phyloP scores from a whole-genome alignment of 2,329 filamentous ascomycete genomes.

The Fusarium coffeatum region DNA sequence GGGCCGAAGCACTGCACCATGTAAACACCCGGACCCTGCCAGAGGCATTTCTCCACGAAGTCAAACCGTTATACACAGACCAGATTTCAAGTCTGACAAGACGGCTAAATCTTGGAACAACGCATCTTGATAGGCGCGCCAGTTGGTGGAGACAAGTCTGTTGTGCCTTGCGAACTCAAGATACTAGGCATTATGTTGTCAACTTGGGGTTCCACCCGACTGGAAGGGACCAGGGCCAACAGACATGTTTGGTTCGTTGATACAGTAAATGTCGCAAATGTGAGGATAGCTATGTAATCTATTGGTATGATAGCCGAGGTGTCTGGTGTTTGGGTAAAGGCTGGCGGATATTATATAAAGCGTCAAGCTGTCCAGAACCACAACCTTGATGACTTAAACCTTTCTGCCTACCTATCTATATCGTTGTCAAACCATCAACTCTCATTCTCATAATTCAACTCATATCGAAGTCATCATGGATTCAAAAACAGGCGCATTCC shows the following conservation, averaged over 20 bases:
- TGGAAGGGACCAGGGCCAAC: slow-evolving; percentile 22
- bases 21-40: slow-evolving; percentile 13
- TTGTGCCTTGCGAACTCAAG: slow-evolving; percentile 30
- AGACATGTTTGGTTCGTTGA: slow-evolving; percentile 26
- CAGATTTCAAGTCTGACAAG: slow-evolving; percentile 3
- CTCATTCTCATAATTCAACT: not conserved
- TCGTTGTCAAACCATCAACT: not conserved
- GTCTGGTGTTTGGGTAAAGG: slow-evolving; percentile 9
- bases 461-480: slow-evolving; percentile 51
- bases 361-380: not conserved
- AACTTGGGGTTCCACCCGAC: slow-evolving; percentile 23
- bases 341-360: slow-evolving; percentile 24
- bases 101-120: slow-evolving; percentile 29
- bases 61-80: not conserved
- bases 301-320: slow-evolving; percentile 20
- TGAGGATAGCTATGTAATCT: slow-evolving; percentile 14
- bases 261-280: slow-evolving; percentile 35
- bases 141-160: slow-evolving; percentile 27
- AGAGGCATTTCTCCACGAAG: slow-evolving; percentile 11
- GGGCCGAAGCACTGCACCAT: not conserved
- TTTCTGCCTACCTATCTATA: not conserved
- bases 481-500: slow-evolving; percentile 63
- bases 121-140: slow-evolving; percentile 33
- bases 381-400: slow-evolving; percentile 13
- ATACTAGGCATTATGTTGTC: slow-evolving; percentile 6